Evolutionary conservation across 495 filamentous ascomycete species (phyloP).

Genomic region (Penicillium ucsense): DNA sequence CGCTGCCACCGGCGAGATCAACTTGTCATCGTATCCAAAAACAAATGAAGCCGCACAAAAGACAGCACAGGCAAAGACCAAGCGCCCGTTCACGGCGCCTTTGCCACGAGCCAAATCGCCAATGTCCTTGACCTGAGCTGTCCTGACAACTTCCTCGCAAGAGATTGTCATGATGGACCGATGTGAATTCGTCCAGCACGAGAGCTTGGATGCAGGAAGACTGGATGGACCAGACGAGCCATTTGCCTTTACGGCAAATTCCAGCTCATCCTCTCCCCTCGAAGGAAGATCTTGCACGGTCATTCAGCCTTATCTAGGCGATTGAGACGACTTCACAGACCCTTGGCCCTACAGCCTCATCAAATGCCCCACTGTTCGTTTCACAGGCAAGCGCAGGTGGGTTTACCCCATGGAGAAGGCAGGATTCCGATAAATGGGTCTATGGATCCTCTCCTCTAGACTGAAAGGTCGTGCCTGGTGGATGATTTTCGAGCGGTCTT

Average conservation of each 20-base stretch:
- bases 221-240: too few species aligned
- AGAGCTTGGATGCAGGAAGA: too few species aligned
- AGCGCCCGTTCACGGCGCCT: constrained; percentile 16
- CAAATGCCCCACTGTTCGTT: too few species aligned
- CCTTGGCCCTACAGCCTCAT: too few species aligned
- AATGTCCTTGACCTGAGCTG: constrained; percentile 15
- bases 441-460: constrained; percentile 6
- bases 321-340: too few species aligned
- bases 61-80: constrained; percentile 23
- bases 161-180: constrained; percentile 4
- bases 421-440: not conserved
- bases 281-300: too few species aligned
- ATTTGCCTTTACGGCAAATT: too few species aligned
- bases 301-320: too few species aligned
- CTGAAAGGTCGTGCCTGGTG: not conserved
- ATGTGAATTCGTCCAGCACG: not conserved
- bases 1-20: constrained; percentile 31
- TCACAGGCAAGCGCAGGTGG: not conserved
- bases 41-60: constrained; percentile 30
- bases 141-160: constrained; percentile 1
- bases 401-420: constrained; percentile 13
- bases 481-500: not conserved
- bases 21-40: constrained; percentile 32
- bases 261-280: too few species aligned
- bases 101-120: constrained; percentile 7